Conservation (phyloP, 2,329 filamentous ascomycete genomes). For the Hypocrella siamensis region DNA sequence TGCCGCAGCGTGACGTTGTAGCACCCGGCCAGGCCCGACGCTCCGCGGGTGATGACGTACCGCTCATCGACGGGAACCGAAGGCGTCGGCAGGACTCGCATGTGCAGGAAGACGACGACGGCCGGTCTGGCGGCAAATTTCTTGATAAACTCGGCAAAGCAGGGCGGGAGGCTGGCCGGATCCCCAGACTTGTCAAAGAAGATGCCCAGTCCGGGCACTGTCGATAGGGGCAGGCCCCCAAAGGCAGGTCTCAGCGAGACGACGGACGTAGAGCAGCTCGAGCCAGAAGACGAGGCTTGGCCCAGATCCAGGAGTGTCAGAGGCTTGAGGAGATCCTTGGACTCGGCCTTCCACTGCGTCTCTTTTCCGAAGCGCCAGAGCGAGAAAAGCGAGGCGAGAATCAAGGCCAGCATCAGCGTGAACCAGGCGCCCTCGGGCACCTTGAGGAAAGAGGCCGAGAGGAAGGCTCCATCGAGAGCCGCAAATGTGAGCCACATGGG, state of each 20-base stretch:
- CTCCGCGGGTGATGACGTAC: conserved; percentile 28
- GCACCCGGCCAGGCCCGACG: conserved; percentile 38
- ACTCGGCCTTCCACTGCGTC: conserved; percentile 58
- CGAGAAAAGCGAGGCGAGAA: conserved; percentile 50
- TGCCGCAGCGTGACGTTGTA: conserved; percentile 56
- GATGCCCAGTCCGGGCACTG: conserved; percentile 46
- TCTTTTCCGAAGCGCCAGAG: conserved; percentile 72
- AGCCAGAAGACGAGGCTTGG: conserved; percentile 1
- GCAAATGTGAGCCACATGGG: conserved; percentile 47
- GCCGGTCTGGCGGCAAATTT: conserved; percentile 55
- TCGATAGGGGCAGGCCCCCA: conserved; percentile 26
- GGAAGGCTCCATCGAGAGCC: conserved; percentile 51
- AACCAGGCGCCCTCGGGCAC: conserved; percentile 69
- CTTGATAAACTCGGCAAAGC: conserved; percentile 54
- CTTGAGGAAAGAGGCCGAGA: conserved; percentile 55
- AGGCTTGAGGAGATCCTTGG: conserved; percentile 38
- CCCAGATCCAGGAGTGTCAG: conserved; percentile 21
- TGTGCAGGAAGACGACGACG: conserved; percentile 59
- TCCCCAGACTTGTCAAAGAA: conserved; percentile 67
- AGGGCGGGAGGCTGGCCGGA: conserved; percentile 40
- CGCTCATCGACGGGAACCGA: conserved; percentile 32
- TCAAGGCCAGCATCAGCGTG: conserved; percentile 46
- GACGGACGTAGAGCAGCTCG: neutral
- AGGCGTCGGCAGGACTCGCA: conserved; percentile 46
- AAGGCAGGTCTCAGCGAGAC: conserved; percentile 18